Evolutionary conservation across 2,329 filamentous ascomycete species (phyloP), one percentile per base, ranked within the genome.

Genomic region (Talaromyces verruculosus): DNA sequence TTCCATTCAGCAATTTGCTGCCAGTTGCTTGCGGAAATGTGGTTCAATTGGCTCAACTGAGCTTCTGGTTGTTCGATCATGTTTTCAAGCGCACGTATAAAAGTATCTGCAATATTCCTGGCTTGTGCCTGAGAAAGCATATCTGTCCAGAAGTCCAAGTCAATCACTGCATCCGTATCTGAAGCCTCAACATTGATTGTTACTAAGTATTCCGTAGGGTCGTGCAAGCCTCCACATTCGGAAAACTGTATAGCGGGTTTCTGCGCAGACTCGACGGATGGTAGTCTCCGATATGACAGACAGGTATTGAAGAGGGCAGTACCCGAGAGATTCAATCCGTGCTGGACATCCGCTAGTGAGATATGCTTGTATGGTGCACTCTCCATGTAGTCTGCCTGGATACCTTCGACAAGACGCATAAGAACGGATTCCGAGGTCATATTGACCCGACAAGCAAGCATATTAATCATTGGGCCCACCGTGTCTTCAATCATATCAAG

Each of bases 101-200:
- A 80, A 0, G 75, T 76, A 22, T 73, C 74, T 0, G 76, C 74
- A n/a, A 81, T 75, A 65, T 77, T 79, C 4, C 64, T 51, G 8
- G 78, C 79, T 66, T 81, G 78, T 3, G 70, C 69, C 61, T 77
- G 74, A 0, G 78, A 81, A 15, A 82, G 66, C 17, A 70, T 70
- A 30, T 77, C 75, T 5, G 76, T 79, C 79, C 78, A 81, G 64
- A 81, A 81, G 67, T 78, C 79, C 13, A 80, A 65, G 39, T 77
- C 77, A 41, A 79, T 77, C 4, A 70, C 70, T 10, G 76, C 77
- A 30, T 73, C 69, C 3, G 73, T 72, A n/a, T 83, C 80, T 5
- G 77, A 76, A 1, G 81, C 78, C 66, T 84, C 82, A 22, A 84
- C 79, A 59, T 84, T 84, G 63, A 84, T 71, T 17, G 79, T 83